Percentiles rank a stretch among this genome's conserved stretches.
phyloP scores from a whole-genome alignment of 768 basidiomycete genomes.

The Tremella yokohamensis region DNA sequence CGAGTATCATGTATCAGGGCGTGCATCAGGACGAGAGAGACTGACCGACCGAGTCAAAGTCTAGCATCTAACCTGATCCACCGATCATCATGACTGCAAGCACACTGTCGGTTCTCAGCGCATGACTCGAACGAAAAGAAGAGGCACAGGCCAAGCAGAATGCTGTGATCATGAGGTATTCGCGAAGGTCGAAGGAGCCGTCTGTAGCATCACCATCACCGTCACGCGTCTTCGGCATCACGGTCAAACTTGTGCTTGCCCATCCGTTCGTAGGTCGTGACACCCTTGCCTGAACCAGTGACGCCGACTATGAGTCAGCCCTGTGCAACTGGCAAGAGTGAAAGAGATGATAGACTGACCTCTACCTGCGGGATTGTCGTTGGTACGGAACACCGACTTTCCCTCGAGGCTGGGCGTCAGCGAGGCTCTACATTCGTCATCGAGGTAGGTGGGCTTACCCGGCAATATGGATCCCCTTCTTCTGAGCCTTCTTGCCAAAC shows the following conservation, averaged over 20 bases:
- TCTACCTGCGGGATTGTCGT: constrained; percentile 41
- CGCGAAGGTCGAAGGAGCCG: no score
- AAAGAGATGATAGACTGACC: constrained; percentile 12
- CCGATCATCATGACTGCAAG: no score
- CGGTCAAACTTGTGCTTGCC: constrained; percentile 51
- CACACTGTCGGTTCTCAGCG: no score
- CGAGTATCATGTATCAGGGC: no score
- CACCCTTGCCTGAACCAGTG: constrained; percentile 47
- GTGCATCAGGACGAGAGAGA: no score
- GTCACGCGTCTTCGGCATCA: constrained; percentile 3
- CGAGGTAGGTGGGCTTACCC: constrained; percentile 27
- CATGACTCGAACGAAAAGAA: no score
- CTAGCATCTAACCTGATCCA: no score
- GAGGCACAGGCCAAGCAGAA: not conserved
- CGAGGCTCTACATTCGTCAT: not conserved
- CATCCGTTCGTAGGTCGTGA: constrained; percentile 48
- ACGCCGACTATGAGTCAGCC: constrained; percentile 46
- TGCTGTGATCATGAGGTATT: no score
- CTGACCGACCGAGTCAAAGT: no score
- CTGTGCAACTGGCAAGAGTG: not conserved
- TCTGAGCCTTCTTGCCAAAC: constrained; percentile 52
- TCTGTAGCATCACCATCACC: no score
- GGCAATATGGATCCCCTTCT: constrained; percentile 51
- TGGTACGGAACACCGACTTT: constrained; percentile 49
- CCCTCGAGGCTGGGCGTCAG: constrained; percentile 40